phyloP scores from a whole-genome alignment of 805 yeast genomes.

The Naumovozyma dairenensis region DNA sequence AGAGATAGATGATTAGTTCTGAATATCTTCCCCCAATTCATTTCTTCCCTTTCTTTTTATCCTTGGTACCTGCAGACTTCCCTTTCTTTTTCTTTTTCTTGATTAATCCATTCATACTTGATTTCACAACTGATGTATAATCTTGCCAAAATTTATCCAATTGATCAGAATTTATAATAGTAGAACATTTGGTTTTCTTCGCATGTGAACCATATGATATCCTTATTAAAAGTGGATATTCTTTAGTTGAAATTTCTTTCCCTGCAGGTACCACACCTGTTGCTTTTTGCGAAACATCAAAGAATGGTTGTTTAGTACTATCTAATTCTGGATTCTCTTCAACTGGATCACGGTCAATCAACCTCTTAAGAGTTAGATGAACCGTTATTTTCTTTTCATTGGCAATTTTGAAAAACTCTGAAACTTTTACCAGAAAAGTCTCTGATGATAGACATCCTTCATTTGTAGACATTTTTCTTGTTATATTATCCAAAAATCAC shows the following conservation, averaged over 20 bases:
- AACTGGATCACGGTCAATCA: conserved; percentile 22
- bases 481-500: too few relatives aligned
- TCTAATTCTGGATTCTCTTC: conserved; percentile 40
- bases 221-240: conserved; percentile 60
- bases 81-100: conserved; percentile 72
- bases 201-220: conserved; percentile 29
- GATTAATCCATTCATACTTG: conserved; percentile 64
- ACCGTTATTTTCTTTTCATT: conserved; percentile 21
- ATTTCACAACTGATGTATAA: conserved; percentile 59
- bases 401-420: conserved; percentile 19
- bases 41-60: conserved; percentile 10
- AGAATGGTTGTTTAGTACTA: conserved; percentile 32
- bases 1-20: too few relatives aligned
- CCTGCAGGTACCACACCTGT: conserved; percentile 8
- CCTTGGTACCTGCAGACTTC: conserved; percentile 27
- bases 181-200: conserved; percentile 51
- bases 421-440: conserved; percentile 18
- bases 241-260: conserved; percentile 21
- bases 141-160: conserved; percentile 70
- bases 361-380: conserved; percentile 22
- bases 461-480: too few relatives aligned
- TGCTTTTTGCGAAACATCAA: conserved; percentile 22
- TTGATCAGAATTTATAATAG: conserved; percentile 53
- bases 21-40: too few relatives aligned
- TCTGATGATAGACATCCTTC: conserved; percentile 8